phyloP scores from a whole-genome alignment of 441 rosid genomes.

The Manihot esculenta region DNA sequence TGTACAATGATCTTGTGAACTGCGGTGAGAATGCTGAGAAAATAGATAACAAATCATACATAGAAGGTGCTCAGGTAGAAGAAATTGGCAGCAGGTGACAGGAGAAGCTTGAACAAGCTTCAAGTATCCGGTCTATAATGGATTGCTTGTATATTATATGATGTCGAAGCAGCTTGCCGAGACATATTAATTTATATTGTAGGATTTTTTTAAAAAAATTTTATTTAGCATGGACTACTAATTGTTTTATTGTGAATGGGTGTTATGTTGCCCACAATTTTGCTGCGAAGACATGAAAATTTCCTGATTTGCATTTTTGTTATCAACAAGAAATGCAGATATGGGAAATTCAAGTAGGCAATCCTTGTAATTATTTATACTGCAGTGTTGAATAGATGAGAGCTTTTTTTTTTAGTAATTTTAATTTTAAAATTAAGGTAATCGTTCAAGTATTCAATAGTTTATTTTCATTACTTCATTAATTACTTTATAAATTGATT shows the following conservation, averaged over 20 bases:
- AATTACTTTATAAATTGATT: no score
- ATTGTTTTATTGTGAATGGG: conserved; percentile 20
- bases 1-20: conserved; percentile 52
- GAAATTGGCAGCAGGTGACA: conserved; percentile 38
- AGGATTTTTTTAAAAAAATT: conserved; percentile 10
- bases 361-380: conserved; percentile 11
- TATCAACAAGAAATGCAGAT: conserved; percentile 2
- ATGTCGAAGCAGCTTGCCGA: conserved; percentile 59
- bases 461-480: no score
- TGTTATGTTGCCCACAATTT: conserved; percentile 28
- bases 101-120: not conserved
- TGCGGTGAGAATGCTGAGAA: conserved; percentile 32
- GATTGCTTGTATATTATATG: conserved; percentile 37
- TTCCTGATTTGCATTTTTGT: conserved; percentile 16
- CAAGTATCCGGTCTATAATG: conserved; percentile 8
- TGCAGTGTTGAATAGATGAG: conserved; percentile 11
- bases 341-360: conserved; percentile 14
- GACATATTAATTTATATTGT: conserved; percentile 31
- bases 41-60: conserved; percentile 29
- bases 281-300: conserved; percentile 19
- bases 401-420: no score
- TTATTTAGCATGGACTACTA: not conserved
- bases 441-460: no score
- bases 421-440: no score
- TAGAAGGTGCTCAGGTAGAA: conserved; percentile 34